A percentile compares a stretch with the other conserved stretches of the same genome.
Conservation (phyloP, 805 yeast species). For the Metschnikowia colocasiae region DNA sequence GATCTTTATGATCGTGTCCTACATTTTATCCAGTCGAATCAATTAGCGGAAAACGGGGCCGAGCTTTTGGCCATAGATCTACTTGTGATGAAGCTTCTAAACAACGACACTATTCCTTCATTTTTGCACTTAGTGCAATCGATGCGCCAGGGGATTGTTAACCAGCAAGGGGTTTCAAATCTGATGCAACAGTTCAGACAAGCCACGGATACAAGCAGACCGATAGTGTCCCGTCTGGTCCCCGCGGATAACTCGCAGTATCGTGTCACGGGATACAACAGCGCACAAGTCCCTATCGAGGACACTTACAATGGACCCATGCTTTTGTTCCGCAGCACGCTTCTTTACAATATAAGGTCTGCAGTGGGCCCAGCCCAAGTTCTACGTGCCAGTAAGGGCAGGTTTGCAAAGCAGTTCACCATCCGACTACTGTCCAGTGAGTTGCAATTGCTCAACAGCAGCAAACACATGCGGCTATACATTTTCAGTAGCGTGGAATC, state of each 20-base stretch:
- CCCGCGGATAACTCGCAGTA: neutral
- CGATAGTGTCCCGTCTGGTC: neutral
- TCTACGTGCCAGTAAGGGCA: conserved; percentile 45
- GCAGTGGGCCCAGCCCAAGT: conserved; percentile 46
- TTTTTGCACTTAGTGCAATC: conserved; percentile 28
- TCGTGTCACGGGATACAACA: neutral
- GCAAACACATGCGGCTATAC: conserved; percentile 34
- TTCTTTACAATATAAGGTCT: conserved; percentile 51
- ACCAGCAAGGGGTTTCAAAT: conserved; percentile 4
- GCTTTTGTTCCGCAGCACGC: conserved; percentile 48
- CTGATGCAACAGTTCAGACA: conserved; percentile 9
- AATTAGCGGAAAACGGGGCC: conserved; percentile 35
- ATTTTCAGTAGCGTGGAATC: conserved; percentile 51
- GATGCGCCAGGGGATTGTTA: conserved; percentile 27
- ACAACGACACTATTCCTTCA: conserved; percentile 36
- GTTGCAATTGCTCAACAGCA: conserved; percentile 25
- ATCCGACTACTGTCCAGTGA: conserved; percentile 48
- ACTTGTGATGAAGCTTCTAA: conserved; percentile 37
- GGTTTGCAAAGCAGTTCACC: conserved; percentile 28
- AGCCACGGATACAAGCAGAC: neutral
- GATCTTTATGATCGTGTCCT: conserved; percentile 55
- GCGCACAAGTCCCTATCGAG: neutral
- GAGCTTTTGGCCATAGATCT: conserved; percentile 44
- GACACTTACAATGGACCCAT: conserved; percentile 31
- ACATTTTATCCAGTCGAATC: conserved; percentile 43